Base-by-base conservation (phyloP, 106 monocot species). In the Xerophyta viscosa region DNA sequence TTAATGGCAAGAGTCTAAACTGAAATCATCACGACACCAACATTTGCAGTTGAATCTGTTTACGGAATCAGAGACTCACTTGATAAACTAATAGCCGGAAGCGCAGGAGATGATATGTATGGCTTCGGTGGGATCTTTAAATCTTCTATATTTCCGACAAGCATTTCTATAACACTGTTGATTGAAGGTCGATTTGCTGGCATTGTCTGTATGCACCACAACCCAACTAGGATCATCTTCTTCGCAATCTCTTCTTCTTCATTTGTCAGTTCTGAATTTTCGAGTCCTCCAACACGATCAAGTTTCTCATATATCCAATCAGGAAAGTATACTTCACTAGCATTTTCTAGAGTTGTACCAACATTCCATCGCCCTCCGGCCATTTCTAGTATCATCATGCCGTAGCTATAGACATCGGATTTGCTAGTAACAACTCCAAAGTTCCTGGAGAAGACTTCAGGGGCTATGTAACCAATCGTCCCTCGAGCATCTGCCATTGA, bases 311-410 rank as follows among this genome's bases (percentile, higher is more conserved):
- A 73, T 17, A 73, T 39, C 59, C 66, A 66, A 13, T 66, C 36
- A 19, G 67, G 73, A 37, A 62, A 74, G 39, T 61, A 67, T 9
- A 29, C 24, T 31, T 74, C 47, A 50, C 73, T 67, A 6, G 37
- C 20, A 9, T 49, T 67, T 1, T 31, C 29, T 20, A 27, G 46
- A 22, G 13, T 24, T 31, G 28, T 39, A 19, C 55, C 50, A 10
- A 57, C 8, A 7, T 46, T 62, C 11, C 29, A 63, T 49, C 48
- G 67, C 15, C 63, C 58, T 14, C 68, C 52, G 2, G 54, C 62
- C 69, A 75, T 75, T 64, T 75, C 75, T 28, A 75, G 43, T 0
- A 75, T 14, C 64, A 75, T 30, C 75, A 75, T 75, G 2, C 75
- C 69, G 20, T 63, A 75, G 8, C 75, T 75, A 53, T 75, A 75